A percentile compares a stretch with the other conserved stretches of the same genome.
Evolutionary conservation across 768 basidiomycete species (phyloP).

Genomic region (Hemileccinum rubropunctum): DNA sequence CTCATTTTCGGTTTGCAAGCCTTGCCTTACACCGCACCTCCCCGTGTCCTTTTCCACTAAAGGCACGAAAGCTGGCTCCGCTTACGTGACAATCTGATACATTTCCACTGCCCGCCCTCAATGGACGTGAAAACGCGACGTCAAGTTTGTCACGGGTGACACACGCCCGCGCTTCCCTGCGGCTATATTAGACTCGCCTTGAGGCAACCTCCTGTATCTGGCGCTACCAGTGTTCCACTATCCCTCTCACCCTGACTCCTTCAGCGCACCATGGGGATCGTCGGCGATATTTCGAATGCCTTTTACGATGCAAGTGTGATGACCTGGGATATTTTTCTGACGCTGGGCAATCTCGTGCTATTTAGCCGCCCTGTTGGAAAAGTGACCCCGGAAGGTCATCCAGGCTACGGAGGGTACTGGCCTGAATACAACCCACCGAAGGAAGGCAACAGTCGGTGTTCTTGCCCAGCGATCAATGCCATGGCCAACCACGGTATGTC

Average conservation of each 20-base stretch:
- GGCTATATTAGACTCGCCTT: not conserved
- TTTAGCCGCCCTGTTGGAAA: conserved; percentile 39
- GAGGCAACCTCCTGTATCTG: conserved; percentile 1
- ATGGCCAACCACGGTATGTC: conserved; percentile 79
- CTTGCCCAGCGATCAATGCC: conserved; percentile 75
- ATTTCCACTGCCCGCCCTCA: too few species aligned
- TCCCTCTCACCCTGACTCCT: not conserved
- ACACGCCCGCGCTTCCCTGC: too few species aligned
- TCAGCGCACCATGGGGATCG: conserved; percentile 11
- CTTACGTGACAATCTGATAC: too few species aligned
- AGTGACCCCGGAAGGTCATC: conserved; percentile 53
- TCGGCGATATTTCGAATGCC: conserved; percentile 6
- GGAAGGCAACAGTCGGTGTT: conserved; percentile 65
- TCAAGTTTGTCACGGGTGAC: too few species aligned
- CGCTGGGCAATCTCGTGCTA: conserved; percentile 18
- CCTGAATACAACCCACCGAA: conserved; percentile 59
- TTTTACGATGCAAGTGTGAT: conserved; percentile 10
- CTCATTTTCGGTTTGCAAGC: too few species aligned
- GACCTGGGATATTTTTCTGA: conserved; percentile 20
- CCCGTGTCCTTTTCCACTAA: too few species aligned
- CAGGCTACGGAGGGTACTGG: conserved; percentile 67
- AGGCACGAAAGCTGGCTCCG: too few species aligned
- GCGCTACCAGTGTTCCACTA: conserved; percentile 27
- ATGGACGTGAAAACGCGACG: too few species aligned
- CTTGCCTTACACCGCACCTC: too few species aligned